These are phyloP conservation scores for Candida stauntonica DNA, from an alignment of 805 yeast species.

Conservation along the genomic window DNA sequence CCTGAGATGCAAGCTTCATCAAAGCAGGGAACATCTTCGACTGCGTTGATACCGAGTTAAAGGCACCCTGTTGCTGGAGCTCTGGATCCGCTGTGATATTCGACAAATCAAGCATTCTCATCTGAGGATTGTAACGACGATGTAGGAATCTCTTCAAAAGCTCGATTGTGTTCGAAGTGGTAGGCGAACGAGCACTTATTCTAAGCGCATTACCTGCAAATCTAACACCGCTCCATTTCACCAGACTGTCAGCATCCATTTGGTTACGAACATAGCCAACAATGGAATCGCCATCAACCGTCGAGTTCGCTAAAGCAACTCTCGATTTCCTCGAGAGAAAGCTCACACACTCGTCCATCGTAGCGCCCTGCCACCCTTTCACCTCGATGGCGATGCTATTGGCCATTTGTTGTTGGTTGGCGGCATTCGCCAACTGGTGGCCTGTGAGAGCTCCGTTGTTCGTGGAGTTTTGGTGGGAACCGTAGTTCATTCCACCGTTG, in stretches of 20 bases:
- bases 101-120: conserved; percentile 66
- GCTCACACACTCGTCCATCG: conserved; percentile 58
- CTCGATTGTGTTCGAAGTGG: conserved; percentile 49
- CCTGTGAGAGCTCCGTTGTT: conserved; percentile 11
- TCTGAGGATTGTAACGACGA: conserved; percentile 60
- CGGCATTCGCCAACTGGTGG: conserved; percentile 16
- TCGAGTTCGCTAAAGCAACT: conserved; percentile 48
- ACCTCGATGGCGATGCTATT: conserved; percentile 53
- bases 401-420: conserved; percentile 12
- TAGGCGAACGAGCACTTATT: conserved; percentile 32
- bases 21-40: conserved; percentile 88
- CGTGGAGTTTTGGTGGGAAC: not conserved
- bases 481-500: conserved; percentile 7
- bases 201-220: conserved; percentile 72
- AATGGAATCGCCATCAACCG: conserved; percentile 52
- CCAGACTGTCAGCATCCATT: conserved; percentile 54
- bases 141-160: conserved; percentile 55
- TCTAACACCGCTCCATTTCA: conserved; percentile 66
- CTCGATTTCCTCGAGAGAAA: conserved; percentile 68
- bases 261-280: conserved; percentile 53
- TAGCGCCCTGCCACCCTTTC: conserved; percentile 78
- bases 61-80: conserved; percentile 57
- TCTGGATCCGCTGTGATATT: conserved; percentile 60
- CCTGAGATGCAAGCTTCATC: conserved; percentile 70
- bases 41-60: conserved; percentile 54